Percentiles rank a stretch among this genome's conserved stretches.
Evolutionary conservation across 305 asterid species (phyloP).

Genomic region (Caryopteris hybrid): DNA sequence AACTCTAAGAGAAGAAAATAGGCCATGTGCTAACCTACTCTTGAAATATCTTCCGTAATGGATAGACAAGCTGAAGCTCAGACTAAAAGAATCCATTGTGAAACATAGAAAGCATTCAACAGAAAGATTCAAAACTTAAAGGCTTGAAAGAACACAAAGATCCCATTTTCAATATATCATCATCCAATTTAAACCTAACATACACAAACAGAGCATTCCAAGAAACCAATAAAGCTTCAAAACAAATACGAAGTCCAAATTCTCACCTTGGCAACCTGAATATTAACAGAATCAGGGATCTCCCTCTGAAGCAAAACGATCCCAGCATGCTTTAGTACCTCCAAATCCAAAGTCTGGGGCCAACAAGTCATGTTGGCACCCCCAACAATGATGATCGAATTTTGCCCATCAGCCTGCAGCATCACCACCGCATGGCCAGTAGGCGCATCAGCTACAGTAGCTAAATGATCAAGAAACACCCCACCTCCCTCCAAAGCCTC

Average conservation of each 20-base stretch:
- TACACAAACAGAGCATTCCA: too few relatives aligned
- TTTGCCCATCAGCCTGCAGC: constrained; percentile 85
- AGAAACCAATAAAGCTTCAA: background rate
- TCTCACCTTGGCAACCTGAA: constrained; percentile 91
- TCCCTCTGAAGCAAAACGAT: constrained; percentile 95
- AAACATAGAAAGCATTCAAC: too few relatives aligned
- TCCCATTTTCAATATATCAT: background rate
- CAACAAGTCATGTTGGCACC: constrained; percentile 92
- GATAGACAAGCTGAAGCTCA: too few relatives aligned
- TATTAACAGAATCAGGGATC: constrained; percentile 82
- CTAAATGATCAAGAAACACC: constrained; percentile 57
- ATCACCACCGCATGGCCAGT: constrained; percentile 97
- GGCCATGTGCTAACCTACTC: too few relatives aligned
- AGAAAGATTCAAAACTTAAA: too few relatives aligned
- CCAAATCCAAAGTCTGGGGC: constrained; percentile 72
- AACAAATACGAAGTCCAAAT: background rate
- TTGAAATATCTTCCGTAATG: too few relatives aligned
- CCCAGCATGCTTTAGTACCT: constrained; percentile 63
- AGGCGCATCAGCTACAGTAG: constrained; percentile 52
- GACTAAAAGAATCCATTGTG: too few relatives aligned
- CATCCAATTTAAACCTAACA: background rate
- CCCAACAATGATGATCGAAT: constrained; percentile 83
- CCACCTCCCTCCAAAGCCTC: constrained; percentile 71
- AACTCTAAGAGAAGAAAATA: too few relatives aligned
- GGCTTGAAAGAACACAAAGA: background rate